Conservation (phyloP, 371 early-diverging fungal species). For the Rhizopus sp. region DNA sequence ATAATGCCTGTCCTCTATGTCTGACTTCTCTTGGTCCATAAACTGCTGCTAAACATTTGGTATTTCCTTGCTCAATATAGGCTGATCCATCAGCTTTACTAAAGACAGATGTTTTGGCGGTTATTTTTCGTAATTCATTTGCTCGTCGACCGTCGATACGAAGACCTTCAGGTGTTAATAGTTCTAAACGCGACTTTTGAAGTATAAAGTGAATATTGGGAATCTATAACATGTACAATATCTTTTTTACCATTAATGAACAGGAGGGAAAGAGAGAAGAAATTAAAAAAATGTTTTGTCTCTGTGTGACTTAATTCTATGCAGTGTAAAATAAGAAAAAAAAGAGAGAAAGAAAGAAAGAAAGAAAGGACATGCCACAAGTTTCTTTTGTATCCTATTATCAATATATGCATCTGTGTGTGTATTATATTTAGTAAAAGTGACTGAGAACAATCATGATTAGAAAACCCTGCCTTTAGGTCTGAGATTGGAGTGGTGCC, state of each 20-base stretch:
- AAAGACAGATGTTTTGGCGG: constrained; percentile 78
- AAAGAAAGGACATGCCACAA: too few species aligned
- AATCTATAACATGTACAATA: not conserved
- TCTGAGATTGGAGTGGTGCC: too few species aligned
- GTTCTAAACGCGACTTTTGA: constrained; percentile 64
- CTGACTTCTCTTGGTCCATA: constrained; percentile 94
- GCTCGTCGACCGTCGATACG: constrained; percentile 93
- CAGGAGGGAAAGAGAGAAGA: not conserved
- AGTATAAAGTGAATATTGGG: not conserved
- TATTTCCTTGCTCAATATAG: constrained; percentile 95
- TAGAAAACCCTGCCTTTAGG: too few species aligned
- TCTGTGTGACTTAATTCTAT: too few species aligned
- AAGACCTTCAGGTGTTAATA: constrained; percentile 78
- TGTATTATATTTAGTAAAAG: too few species aligned
- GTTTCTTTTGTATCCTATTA: too few species aligned
- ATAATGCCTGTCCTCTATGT: constrained; percentile 56
- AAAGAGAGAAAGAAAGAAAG: too few species aligned
- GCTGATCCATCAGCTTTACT: constrained; percentile 91
- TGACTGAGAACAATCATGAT: too few species aligned
- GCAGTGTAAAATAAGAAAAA: too few species aligned
- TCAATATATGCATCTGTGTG: too few species aligned
- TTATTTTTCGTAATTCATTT: constrained; percentile 85
- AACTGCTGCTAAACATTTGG: constrained; percentile 89
- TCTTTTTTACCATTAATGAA: not conserved
- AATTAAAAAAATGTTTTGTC: too few species aligned